A percentile compares a stretch with the other conserved stretches of the same genome.
Conservation (phyloP, 768 basidiomycete species). For the Leccinum broughii region DNA sequence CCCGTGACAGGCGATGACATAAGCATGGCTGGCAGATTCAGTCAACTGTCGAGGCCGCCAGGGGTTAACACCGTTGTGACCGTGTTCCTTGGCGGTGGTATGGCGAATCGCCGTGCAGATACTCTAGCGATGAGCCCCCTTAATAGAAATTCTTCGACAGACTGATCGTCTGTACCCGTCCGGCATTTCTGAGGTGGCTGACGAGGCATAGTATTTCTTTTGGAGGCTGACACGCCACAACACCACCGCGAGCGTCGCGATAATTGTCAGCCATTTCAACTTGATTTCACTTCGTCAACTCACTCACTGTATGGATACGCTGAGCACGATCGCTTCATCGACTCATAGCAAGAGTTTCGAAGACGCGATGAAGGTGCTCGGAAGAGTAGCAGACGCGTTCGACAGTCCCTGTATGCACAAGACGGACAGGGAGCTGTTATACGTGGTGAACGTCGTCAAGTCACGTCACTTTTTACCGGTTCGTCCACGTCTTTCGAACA, state of each 20-base stretch:
- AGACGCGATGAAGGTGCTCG: conserved; percentile 27
- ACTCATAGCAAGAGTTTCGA: neutral
- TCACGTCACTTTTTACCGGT: conserved; percentile 24
- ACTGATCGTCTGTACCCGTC: neutral
- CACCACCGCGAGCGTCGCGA: too few relatives aligned
- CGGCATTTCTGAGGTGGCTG: conserved; percentile 6
- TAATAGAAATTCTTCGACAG: neutral
- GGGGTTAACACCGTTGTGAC: neutral
- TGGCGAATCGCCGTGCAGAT: neutral
- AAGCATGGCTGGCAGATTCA: neutral
- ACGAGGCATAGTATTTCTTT: neutral
- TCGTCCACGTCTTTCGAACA: conserved; percentile 3
- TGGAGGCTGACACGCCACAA: conserved; percentile 21
- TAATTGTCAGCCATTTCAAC: conserved; percentile 1
- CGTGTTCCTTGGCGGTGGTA: neutral
- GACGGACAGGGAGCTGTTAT: conserved; percentile 20
- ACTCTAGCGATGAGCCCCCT: neutral
- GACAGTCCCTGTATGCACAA: conserved; percentile 24
- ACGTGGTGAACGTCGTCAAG: conserved; percentile 26
- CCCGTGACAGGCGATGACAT: neutral
- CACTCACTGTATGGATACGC: conserved; percentile 9
- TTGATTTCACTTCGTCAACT: neutral
- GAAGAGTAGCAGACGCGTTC: conserved; percentile 32
- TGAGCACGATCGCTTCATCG: neutral
- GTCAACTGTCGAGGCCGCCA: too few relatives aligned